phyloP scores from a whole-genome alignment of 225 moss, liverwort and hornwort species.

The Pseudoscleropodium purum region DNA sequence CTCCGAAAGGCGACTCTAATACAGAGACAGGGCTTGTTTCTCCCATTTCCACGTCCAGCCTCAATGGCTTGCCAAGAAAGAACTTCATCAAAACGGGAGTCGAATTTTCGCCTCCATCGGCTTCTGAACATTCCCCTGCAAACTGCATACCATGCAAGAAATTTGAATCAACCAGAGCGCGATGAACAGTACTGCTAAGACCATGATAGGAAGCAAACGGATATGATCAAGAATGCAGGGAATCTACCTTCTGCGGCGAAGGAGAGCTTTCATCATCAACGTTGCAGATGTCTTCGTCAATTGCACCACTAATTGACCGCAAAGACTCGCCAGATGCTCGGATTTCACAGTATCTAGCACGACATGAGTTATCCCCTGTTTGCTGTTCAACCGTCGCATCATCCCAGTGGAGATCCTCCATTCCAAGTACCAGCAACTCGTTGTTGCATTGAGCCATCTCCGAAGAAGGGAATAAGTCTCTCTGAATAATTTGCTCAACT shows the following conservation, averaged over 20 bases:
- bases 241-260: conserved; percentile 16
- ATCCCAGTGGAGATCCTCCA: conserved; percentile 35
- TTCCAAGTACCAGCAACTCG: conserved; percentile 15
- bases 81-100: conserved; percentile 14
- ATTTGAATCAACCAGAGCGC: background rate
- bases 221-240: background rate
- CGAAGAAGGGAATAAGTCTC: background rate
- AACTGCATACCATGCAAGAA: background rate
- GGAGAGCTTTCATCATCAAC: conserved; percentile 5
- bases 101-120: conserved; percentile 1
- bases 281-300: conserved; percentile 26
- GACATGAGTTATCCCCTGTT: background rate
- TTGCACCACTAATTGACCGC: background rate
- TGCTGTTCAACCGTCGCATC: background rate
- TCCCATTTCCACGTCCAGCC: conserved; percentile 24
- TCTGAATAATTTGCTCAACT: background rate
- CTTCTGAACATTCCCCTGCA: conserved; percentile 7
- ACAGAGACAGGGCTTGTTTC: conserved; percentile 41
- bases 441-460: background rate
- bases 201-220: background rate
- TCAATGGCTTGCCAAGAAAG: conserved; percentile 6
- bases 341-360: conserved; percentile 12
- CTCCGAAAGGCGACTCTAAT: conserved; percentile 35
- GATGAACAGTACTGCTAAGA: background rate
- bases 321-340: conserved; percentile 25